These are phyloP conservation scores for Chromera velia DNA, from an alignment of 73 alveolate genomes.

Conservation along the genomic window DNA sequence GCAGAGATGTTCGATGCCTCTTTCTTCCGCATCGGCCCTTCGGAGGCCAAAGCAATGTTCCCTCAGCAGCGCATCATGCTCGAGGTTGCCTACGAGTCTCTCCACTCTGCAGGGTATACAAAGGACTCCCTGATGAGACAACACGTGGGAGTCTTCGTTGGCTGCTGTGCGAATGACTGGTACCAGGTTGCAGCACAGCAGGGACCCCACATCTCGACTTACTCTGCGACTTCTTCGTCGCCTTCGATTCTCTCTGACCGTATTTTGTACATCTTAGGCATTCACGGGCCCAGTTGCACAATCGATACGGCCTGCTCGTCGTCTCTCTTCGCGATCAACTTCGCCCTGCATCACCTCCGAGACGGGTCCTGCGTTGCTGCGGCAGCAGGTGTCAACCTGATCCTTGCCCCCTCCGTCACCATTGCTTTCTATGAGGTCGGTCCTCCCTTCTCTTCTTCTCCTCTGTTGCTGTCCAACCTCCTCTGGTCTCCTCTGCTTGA, in stretches of 20 bases:
- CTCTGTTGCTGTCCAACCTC: too few relatives aligned
- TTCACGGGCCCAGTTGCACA: not conserved
- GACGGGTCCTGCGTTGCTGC: not conserved
- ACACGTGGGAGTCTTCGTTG: not conserved
- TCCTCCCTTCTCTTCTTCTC: too few relatives aligned
- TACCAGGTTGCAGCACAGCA: too few relatives aligned
- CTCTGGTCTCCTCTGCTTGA: too few relatives aligned
- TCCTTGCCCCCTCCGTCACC: not conserved
- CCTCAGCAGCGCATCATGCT: slow-evolving; percentile 38
- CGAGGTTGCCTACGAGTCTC: not conserved
- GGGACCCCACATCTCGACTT: too few relatives aligned
- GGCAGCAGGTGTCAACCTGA: not conserved
- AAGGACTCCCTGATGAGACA: not conserved
- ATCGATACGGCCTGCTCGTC: not conserved
- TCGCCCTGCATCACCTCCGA: not conserved
- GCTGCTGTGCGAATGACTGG: not conserved
- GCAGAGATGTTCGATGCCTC: slow-evolving; percentile 36
- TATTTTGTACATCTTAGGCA: not conserved
- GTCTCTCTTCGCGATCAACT: not conserved
- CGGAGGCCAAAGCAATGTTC: slow-evolving; percentile 40
- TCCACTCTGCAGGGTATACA: not conserved
- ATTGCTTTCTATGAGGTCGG: not conserved
- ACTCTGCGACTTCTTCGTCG: not conserved
- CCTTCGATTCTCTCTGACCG: not conserved
- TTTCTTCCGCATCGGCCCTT: slow-evolving; percentile 31